Base-by-base conservation (phyloP, 495 filamentous ascomycete species). In the Talaromyces wortmannii region DNA sequence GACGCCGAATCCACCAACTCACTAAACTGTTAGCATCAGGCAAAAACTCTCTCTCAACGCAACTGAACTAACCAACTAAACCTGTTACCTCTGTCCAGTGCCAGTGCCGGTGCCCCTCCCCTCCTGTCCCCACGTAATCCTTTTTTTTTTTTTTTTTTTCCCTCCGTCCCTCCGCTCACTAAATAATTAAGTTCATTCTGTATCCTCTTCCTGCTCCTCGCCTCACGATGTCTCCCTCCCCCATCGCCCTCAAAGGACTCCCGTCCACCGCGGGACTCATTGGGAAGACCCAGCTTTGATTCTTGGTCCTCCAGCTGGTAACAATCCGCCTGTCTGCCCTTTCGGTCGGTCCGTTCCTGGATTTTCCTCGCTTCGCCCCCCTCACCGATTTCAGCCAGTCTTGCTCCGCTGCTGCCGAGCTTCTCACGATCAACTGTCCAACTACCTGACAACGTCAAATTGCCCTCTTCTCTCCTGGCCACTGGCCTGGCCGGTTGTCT, bases 201-300 rank as follows among this genome's bases (percentile, higher is more conserved):
- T 55, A 54, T 50, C 60, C 60, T 63, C 48, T 59, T 59, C 54
- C 53, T 53, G 23, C 30, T 48, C 45, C 49, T 55, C 15, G 48
- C 43, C 57, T 59, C 64, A 74, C 55, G 63, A 75, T 77, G 72
- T 66, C 67, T 69, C 48, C 63, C 70, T 64, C 45, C 58, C 67
- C 62, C 61, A 55, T 52, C 52, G 63, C 61, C 59, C 61, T 59
- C 56, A 64, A 59, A 55, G 63, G 61, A 61, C 63, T 66, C 67
- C 70, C 71, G 66, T 70, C 70, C 62, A 57, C 52, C 48, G 59
- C 67, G 70, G 74, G 70, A 67, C 65, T 77, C 64, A 75, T 70
- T 64, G 71, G 70, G 67, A 63, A 72, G 59, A 76, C 70, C 62
- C 73, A 63, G 65, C 57, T 31, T 23, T 44, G 52, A 45, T 40